Conservation (phyloP, 2,329 filamentous ascomycete species). For the Pseudogymnoascus sp. region DNA sequence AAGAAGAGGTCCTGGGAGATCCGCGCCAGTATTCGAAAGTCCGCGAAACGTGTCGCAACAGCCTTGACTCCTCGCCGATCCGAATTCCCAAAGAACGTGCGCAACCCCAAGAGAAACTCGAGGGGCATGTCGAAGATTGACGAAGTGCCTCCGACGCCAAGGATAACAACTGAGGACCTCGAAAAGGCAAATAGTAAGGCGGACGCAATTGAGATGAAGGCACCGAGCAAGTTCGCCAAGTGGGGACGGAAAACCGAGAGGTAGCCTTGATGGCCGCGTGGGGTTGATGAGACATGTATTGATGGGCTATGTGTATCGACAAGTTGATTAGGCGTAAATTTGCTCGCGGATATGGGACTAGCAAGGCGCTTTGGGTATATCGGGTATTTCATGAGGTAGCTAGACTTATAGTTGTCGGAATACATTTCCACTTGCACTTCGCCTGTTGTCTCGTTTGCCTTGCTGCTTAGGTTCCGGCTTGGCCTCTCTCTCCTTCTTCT, state of each 20-base stretch:
- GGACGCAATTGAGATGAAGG: slow-evolving; percentile 26
- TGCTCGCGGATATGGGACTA: slow-evolving; percentile 2
- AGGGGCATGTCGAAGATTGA: slow-evolving; percentile 41
- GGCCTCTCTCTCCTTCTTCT: slow-evolving; percentile 41
- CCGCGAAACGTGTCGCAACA: slow-evolving; percentile 53
- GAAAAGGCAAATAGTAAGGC: slow-evolving; percentile 44
- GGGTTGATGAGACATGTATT: slow-evolving; percentile 1
- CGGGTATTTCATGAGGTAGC: slow-evolving; percentile 21
- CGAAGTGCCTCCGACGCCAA: slow-evolving; percentile 53
- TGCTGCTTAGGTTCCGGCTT: slow-evolving; percentile 20
- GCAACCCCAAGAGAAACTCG: slow-evolving; percentile 35
- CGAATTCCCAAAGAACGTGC: slow-evolving; percentile 51
- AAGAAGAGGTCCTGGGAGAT: slow-evolving; percentile 83
- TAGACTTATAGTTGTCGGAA: slow-evolving; percentile 55
- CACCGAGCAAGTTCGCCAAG: slow-evolving; percentile 27
- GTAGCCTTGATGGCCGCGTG: slow-evolving; percentile 13
- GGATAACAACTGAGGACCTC: slow-evolving; percentile 46
- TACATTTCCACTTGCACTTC: slow-evolving; percentile 70
- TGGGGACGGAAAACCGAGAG: slow-evolving; percentile 24
- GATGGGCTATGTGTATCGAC: slow-evolving; percentile 1
- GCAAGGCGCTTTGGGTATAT: slow-evolving; percentile 10
- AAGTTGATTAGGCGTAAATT: background rate
- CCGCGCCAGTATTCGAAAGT: slow-evolving; percentile 62
- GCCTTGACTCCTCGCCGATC: slow-evolving; percentile 54
- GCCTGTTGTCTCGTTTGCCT: slow-evolving; percentile 37